Conservation (phyloP, 2,329 filamentous ascomycete species). For the Fusarium decemcellulare region DNA sequence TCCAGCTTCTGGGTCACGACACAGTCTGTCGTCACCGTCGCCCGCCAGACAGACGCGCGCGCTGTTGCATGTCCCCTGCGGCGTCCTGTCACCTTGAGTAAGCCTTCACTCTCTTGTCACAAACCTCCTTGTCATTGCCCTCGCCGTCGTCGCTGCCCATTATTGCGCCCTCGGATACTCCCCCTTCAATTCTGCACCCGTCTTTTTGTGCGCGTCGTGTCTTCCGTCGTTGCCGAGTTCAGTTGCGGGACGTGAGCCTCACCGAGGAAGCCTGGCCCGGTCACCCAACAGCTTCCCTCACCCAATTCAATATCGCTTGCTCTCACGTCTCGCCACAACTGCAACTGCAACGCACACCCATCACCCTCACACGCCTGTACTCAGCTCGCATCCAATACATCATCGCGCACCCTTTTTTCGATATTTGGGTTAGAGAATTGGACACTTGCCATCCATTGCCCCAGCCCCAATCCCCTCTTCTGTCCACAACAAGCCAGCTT, state of each 20-base stretch:
- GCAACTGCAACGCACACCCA: conserved; percentile 16
- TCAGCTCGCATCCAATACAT: conserved; percentile 9
- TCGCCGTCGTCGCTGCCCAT: background rate
- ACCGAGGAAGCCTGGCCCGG: conserved; percentile 4
- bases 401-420: conserved; percentile 17
- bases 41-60: conserved; percentile 31
- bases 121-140: conserved; percentile 4
- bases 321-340: conserved; percentile 11
- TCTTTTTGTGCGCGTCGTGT: conserved; percentile 29
- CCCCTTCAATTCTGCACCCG: conserved; percentile 12
- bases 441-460: conserved; percentile 21
- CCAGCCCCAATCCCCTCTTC: conserved; percentile 25
- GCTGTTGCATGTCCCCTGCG: conserved; percentile 33
- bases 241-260: conserved; percentile 27
- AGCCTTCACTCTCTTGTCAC: conserved; percentile 22
- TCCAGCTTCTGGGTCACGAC: conserved; percentile 8
- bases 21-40: conserved; percentile 40
- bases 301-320: background rate
- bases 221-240: conserved; percentile 36
- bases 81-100: conserved; percentile 22
- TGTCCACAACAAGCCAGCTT: conserved; percentile 20
- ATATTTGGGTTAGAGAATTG: conserved; percentile 16
- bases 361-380: conserved; percentile 19
- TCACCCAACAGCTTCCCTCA: conserved; percentile 10
- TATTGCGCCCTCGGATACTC: background rate